Percentiles rank a stretch among this genome's conserved stretches.
Conservation (phyloP, 2,329 filamentous ascomycete species). For the Didymosphaeria variabile region DNA sequence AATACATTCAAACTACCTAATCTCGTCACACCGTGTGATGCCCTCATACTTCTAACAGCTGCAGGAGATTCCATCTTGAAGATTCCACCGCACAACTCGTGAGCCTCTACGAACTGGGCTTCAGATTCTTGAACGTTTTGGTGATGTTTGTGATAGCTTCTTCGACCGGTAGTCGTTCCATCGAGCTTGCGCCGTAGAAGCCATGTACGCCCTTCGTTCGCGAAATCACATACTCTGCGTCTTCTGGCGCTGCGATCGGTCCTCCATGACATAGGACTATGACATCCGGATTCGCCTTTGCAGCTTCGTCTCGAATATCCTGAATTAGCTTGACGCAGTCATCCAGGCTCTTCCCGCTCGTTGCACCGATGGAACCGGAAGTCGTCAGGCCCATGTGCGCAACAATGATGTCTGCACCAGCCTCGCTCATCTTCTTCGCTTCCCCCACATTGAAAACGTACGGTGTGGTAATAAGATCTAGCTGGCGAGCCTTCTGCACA, state of each 20-base stretch:
- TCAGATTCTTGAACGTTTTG: conserved; percentile 60
- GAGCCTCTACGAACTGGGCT: conserved; percentile 15
- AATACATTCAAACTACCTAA: no score
- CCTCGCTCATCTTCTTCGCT: conserved; percentile 68
- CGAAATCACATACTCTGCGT: conserved; percentile 70
- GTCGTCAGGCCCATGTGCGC: conserved; percentile 75
- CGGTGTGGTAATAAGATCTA: conserved; percentile 72
- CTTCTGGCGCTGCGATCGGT: conserved; percentile 70
- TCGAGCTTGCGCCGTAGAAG: conserved; percentile 75
- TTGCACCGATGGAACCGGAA: conserved; percentile 70
- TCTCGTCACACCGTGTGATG: no score
- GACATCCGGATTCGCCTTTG: conserved; percentile 64
- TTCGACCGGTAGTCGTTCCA: conserved; percentile 75
- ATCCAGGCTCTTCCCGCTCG: conserved; percentile 68
- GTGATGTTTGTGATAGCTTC: conserved; percentile 69
- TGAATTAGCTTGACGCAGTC: conserved; percentile 71
- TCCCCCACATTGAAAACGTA: conserved; percentile 74
- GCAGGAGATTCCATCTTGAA: no score
- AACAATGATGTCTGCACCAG: conserved; percentile 73
- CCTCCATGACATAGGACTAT: conserved; percentile 77
- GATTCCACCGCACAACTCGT: no score
- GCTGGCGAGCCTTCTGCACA: conserved; percentile 65
- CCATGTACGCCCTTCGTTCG: conserved; percentile 72
- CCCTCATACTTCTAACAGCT: no score
- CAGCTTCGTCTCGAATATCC: conserved; percentile 69